phyloP scores from a whole-genome alignment of 2,329 filamentous ascomycete genomes.

The Xylariaceae sp. region DNA sequence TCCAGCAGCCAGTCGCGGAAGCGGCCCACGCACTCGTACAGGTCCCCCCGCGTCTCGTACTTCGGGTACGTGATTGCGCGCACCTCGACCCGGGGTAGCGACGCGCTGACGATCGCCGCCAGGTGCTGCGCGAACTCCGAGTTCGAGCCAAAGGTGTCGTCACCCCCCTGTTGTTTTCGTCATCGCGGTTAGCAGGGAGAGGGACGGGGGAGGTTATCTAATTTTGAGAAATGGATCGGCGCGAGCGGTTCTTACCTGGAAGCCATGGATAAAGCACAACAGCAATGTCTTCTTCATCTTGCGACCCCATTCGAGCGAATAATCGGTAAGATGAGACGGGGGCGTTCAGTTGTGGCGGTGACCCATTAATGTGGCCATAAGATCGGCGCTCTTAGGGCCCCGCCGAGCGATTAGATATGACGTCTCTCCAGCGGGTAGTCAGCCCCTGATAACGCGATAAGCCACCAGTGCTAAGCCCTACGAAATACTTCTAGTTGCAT shows the following conservation, averaged over 20 bases:
- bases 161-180: constrained; percentile 74
- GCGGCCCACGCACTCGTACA: constrained; percentile 68
- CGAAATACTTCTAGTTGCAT: neutral
- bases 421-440: constrained; percentile 12
- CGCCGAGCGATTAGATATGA: constrained; percentile 13
- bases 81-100: constrained; percentile 70
- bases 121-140: constrained; percentile 74
- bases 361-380: constrained; percentile 1
- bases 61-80: constrained; percentile 73
- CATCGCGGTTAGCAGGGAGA: neutral
- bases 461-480: neutral
- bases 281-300: constrained; percentile 78
- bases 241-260: constrained; percentile 56
- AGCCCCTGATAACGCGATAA: constrained; percentile 1
- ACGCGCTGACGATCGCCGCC: constrained; percentile 62
- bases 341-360: constrained; percentile 5
- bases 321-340: constrained; percentile 6
- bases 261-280: constrained; percentile 85
- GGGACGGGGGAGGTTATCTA: constrained; percentile 8
- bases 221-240: constrained; percentile 38
- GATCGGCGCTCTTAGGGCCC: constrained; percentile 11
- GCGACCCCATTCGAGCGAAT: constrained; percentile 36
- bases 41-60: constrained; percentile 80
- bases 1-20: constrained; percentile 87
- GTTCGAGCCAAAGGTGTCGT: constrained; percentile 72